These are phyloP conservation scores for Canna indica DNA, from an alignment of 176 grass and related monocot species.

Conservation along the genomic window DNA sequence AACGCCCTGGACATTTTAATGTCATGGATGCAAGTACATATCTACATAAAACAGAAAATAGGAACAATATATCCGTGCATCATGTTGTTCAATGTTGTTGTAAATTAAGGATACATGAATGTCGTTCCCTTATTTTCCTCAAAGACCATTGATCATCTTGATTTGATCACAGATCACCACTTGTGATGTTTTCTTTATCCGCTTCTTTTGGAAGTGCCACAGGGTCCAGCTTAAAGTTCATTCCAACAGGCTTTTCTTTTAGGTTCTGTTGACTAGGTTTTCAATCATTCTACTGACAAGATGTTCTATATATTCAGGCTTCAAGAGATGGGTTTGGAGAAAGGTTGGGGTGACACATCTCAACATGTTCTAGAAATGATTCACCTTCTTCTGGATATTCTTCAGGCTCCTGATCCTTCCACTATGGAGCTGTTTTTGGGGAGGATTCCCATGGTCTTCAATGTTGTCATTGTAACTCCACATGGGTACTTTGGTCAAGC, in stretches of 20 bases:
- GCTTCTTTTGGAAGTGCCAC: not conserved
- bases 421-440: conserved; percentile 84
- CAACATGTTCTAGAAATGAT: conserved; percentile 82
- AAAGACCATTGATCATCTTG: not conserved
- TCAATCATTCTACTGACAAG: not conserved
- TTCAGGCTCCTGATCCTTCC: conserved; percentile 90
- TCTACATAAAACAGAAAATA: not conserved
- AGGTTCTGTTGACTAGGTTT: not conserved
- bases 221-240: not conserved
- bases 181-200: not conserved
- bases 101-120: not conserved
- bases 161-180: not conserved
- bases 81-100: not conserved
- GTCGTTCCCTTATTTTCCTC: not conserved
- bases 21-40: not conserved
- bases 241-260: not conserved
- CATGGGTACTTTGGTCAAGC: conserved; percentile 99
- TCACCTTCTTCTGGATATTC: conserved; percentile 82
- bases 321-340: conserved; percentile 98
- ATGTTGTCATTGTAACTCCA: conserved; percentile 87
- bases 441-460: conserved; percentile 96
- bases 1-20: not conserved
- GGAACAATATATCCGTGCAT: not conserved
- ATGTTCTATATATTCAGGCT: conserved; percentile 38
- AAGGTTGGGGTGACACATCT: conserved; percentile 95